phyloP scores from a whole-genome alignment of 352 stramenopile genomes.

The Globisporangium irregulare region DNA sequence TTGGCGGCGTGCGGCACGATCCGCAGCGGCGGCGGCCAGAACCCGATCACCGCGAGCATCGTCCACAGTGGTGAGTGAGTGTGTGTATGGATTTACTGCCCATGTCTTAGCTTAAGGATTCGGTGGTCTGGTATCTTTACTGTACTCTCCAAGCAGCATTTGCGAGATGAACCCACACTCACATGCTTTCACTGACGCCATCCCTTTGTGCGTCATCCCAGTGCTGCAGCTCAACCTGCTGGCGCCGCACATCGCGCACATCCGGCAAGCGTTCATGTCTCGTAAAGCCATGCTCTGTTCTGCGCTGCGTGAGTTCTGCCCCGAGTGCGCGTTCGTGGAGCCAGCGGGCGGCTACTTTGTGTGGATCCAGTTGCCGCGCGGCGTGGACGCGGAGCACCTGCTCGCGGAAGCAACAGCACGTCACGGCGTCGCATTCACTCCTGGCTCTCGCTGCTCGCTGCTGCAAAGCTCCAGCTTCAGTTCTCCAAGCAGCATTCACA shows the following conservation, averaged over 20 bases:
- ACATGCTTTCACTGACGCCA: constrained; percentile 28
- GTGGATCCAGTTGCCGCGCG: constrained; percentile 59
- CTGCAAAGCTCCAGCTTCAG: neutral
- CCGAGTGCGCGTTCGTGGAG: constrained; percentile 47
- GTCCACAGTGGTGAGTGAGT: constrained; percentile 59
- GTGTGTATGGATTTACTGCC: constrained; percentile 6
- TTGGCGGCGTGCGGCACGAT: constrained; percentile 77
- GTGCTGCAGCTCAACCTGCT: constrained; percentile 59
- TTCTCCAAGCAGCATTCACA: constrained; percentile 19
- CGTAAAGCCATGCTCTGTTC: constrained; percentile 53
- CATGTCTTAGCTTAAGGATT: constrained; percentile 6
- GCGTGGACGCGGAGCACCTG: constrained; percentile 46
- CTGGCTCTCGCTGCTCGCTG: constrained; percentile 56
- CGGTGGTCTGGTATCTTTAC: neutral
- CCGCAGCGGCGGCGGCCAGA: constrained; percentile 88
- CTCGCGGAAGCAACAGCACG: constrained; percentile 38
- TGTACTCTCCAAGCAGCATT: neutral
- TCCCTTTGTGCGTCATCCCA: constrained; percentile 22
- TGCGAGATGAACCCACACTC: neutral
- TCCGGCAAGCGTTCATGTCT: constrained; percentile 37
- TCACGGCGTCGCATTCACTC: constrained; percentile 77
- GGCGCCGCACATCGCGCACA: constrained; percentile 41
- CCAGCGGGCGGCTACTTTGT: constrained; percentile 84
- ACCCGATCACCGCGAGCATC: constrained; percentile 85
- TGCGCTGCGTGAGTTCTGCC: constrained; percentile 38